phyloP scores from a whole-genome alignment of 345 rosid genomes.

The Conringia planisiliqua region DNA sequence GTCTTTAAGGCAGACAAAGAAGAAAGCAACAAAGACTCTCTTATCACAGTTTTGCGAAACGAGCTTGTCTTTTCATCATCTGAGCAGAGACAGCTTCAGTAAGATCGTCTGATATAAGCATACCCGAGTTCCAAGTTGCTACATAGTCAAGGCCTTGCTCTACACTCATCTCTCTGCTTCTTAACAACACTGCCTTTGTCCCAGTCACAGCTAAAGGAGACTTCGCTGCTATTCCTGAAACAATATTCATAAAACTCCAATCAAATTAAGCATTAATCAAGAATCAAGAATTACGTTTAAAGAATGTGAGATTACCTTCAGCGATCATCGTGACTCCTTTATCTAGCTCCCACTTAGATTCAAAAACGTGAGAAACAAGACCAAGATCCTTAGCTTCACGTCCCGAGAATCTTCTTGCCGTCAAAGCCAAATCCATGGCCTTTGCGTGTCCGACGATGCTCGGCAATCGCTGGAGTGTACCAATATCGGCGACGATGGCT shows the following conservation, averaged over 20 bases:
- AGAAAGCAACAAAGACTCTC: not conserved
- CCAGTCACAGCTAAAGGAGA: slow-evolving; percentile 78
- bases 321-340: slow-evolving; percentile 49
- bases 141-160: slow-evolving; percentile 88
- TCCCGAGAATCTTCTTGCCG: slow-evolving; percentile 61
- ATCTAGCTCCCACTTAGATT: slow-evolving; percentile 54
- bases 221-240: slow-evolving; percentile 62
- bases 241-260: not conserved
- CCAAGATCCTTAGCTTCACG: slow-evolving; percentile 73
- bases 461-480: slow-evolving; percentile 84
- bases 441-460: slow-evolving; percentile 62
- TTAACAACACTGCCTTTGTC: slow-evolving; percentile 65
- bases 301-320: slow-evolving; percentile 41
- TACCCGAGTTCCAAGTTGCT: slow-evolving; percentile 80
- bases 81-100: slow-evolving; percentile 58
- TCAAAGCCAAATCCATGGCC: slow-evolving; percentile 70
- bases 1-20: not conserved
- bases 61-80: slow-evolving; percentile 50
- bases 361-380: slow-evolving; percentile 64
- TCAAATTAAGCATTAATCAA: not conserved
- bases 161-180: slow-evolving; percentile 65
- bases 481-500: slow-evolving; percentile 78
- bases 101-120: slow-evolving; percentile 70
- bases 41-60: slow-evolving; percentile 63
- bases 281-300: not conserved